Conservation (phyloP, 768 basidiomycete species). For the Mycena olivaceomarginata region DNA sequence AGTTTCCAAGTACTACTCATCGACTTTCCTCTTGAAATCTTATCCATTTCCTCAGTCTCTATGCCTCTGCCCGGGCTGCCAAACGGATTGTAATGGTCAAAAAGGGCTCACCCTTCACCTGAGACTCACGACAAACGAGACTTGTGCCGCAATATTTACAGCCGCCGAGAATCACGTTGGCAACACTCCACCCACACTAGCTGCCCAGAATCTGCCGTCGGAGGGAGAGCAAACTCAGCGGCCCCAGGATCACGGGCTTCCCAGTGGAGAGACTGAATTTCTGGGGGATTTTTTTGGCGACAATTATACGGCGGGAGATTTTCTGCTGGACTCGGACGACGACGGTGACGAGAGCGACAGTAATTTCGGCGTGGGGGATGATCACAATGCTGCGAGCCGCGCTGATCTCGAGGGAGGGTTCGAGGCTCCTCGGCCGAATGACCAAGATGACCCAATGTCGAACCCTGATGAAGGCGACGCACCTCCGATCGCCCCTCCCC, state of each 20-base stretch:
- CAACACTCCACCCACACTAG: background rate
- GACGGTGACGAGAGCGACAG: background rate
- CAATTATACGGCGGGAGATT: background rate
- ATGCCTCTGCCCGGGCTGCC: conserved; percentile 16
- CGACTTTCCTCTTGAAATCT: background rate
- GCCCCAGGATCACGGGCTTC: background rate
- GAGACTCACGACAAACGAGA: conserved; percentile 2
- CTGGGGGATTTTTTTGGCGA: background rate
- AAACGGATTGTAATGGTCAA: background rate
- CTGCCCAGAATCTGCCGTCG: background rate
- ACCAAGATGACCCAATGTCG: background rate
- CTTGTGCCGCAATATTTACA: conserved; percentile 3
- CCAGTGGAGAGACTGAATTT: background rate
- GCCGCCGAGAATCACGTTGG: conserved; percentile 13
- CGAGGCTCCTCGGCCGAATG: background rate
- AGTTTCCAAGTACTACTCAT: background rate
- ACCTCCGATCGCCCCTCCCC: background rate
- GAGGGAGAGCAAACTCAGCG: background rate
- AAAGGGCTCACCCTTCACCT: conserved; percentile 20
- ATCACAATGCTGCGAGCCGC: background rate
- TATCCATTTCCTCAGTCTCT: background rate
- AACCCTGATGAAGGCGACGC: background rate
- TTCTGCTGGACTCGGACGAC: background rate
- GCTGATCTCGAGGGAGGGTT: background rate
- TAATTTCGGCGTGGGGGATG: background rate